phyloP scores from a whole-genome alignment of 1,284 basidiomycete species.

The Naganishia albida region DNA sequence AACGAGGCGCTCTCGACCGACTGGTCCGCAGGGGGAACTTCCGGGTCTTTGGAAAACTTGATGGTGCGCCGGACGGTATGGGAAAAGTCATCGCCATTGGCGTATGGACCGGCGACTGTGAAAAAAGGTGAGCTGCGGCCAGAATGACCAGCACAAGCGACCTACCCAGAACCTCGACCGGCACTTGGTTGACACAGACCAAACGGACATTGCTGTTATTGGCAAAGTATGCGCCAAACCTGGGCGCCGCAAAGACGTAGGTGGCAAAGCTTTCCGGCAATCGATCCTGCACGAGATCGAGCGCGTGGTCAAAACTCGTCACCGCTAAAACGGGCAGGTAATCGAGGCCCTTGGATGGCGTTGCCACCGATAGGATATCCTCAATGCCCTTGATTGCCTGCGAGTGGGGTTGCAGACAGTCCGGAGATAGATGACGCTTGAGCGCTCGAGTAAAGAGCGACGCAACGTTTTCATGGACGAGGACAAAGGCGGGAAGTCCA shows the following conservation, averaged over 20 bases:
- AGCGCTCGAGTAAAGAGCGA: constrained; percentile 21
- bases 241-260: constrained; percentile 29
- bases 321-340: constrained; percentile 30
- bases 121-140: neutral
- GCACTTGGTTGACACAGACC: constrained; percentile 30
- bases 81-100: constrained; percentile 18
- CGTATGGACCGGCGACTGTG: constrained; percentile 27
- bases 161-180: constrained; percentile 21
- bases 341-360: constrained; percentile 17
- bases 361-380: constrained; percentile 4
- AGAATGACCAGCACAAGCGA: neutral
- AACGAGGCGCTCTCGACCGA: neutral
- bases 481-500: constrained; percentile 11
- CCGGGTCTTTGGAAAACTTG: constrained; percentile 13
- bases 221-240: constrained; percentile 31
- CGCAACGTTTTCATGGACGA: constrained; percentile 31
- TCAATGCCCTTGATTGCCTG: constrained; percentile 16
- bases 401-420: constrained; percentile 7
- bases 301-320: constrained; percentile 27
- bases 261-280: constrained; percentile 16
- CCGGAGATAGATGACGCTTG: neutral
- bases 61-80: constrained; percentile 20
- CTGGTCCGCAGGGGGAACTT: neutral
- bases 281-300: constrained; percentile 30
- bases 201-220: constrained; percentile 19